These are phyloP conservation scores for Akebia trifoliata DNA, from an alignment of 164 flowering plant species.

Conservation along the genomic window DNA sequence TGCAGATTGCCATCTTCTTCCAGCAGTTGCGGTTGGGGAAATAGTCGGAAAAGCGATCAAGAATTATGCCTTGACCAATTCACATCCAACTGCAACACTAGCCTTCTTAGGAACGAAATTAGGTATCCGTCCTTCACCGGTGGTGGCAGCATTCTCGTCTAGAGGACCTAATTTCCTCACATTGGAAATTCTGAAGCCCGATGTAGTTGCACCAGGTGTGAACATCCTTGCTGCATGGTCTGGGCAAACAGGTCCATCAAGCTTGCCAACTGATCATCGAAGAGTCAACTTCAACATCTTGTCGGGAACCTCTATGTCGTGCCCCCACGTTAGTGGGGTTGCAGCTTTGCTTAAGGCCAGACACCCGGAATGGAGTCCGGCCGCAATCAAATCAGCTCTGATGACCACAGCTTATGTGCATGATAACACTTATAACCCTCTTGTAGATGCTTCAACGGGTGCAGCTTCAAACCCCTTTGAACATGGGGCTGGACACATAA, in stretches of 20 bases:
- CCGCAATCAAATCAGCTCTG: slow-evolving; percentile 36
- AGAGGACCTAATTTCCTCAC: slow-evolving; percentile 33
- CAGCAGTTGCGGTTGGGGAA: slow-evolving; percentile 28
- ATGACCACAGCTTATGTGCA: slow-evolving; percentile 35
- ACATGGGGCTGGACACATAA: slow-evolving; percentile 35
- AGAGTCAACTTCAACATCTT: slow-evolving; percentile 27
- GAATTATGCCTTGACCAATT: slow-evolving; percentile 10
- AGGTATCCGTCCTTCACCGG: slow-evolving; percentile 24
- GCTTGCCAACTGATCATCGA: slow-evolving; percentile 21
- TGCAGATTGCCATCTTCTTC: slow-evolving; percentile 32
- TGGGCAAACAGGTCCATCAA: slow-evolving; percentile 17
- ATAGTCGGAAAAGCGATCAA: slow-evolving; percentile 25
- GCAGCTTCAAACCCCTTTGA: slow-evolving; percentile 21
- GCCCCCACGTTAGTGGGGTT: slow-evolving; percentile 39
- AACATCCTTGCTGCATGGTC: slow-evolving; percentile 38
- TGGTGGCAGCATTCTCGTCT: slow-evolving; percentile 37
- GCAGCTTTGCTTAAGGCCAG: slow-evolving; percentile 35
- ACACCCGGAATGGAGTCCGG: slow-evolving; percentile 37
- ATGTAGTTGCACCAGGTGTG: slow-evolving; percentile 36
- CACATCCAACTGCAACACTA: slow-evolving; percentile 25
- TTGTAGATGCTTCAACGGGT: slow-evolving; percentile 22
- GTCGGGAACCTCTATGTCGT: slow-evolving; percentile 42
- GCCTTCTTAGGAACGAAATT: slow-evolving; percentile 25
- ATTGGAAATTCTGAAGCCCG: slow-evolving; percentile 31
- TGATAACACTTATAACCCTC: slow-evolving; percentile 24